These are phyloP conservation scores for Atkinsonella hypoxylon DNA, from an alignment of 2,329 filamentous ascomycete genomes.

Conservation along the genomic window DNA sequence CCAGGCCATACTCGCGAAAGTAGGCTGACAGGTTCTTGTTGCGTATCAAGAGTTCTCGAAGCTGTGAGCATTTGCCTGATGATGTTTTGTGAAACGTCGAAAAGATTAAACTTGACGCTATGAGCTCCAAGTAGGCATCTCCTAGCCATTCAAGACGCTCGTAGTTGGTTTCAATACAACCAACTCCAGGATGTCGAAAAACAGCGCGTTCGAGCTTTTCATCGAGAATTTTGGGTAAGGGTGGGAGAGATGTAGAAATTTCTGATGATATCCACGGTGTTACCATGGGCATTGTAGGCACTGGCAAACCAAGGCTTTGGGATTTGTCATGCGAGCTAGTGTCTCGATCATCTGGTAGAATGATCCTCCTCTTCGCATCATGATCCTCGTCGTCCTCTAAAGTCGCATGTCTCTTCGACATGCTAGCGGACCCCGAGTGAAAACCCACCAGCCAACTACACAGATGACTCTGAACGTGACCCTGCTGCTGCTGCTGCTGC, in stretches of 20 bases:
- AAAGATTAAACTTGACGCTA: conserved; percentile 65
- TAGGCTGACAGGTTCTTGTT: conserved; percentile 67
- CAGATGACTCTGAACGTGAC: too few species aligned
- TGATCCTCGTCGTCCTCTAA: background rate
- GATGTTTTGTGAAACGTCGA: conserved; percentile 53
- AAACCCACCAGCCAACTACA: too few species aligned
- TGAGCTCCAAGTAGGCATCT: conserved; percentile 72
- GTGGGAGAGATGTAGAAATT: conserved; percentile 37
- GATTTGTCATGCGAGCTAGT: background rate
- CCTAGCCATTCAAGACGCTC: conserved; percentile 83
- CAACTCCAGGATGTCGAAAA: conserved; percentile 52
- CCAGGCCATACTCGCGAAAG: conserved; percentile 57
- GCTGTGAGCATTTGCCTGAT: conserved; percentile 58
- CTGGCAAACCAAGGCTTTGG: background rate
- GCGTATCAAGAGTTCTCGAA: conserved; percentile 68
- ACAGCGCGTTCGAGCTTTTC: conserved; percentile 46
- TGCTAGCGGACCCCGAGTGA: background rate
- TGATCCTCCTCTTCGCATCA: conserved; percentile 7
- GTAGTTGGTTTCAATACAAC: conserved; percentile 34
- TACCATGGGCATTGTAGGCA: conserved; percentile 12
- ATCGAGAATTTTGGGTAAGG: conserved; percentile 50
- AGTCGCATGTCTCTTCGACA: conserved; percentile 3
- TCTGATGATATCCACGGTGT: conserved; percentile 39
- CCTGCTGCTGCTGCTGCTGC: too few species aligned
- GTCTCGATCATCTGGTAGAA: background rate